Percentiles rank a stretch among this genome's conserved stretches.
Conservation (phyloP, 768 basidiomycete species). For the Russula abietina region DNA sequence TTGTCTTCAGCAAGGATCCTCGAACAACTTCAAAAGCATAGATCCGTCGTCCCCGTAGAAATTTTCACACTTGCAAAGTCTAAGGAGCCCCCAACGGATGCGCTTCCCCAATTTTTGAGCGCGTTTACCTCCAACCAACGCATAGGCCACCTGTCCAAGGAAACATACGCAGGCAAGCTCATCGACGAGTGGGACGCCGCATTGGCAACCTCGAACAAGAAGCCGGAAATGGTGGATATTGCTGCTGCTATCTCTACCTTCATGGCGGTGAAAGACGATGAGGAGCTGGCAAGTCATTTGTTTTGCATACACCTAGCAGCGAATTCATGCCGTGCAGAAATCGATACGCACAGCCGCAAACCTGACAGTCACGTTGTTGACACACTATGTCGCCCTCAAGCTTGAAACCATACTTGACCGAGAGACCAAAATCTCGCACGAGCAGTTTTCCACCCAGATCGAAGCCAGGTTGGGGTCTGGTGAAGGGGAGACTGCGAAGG, state of each 20-base stretch:
- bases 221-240: conserved; percentile 78
- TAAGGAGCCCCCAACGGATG: conserved; percentile 71
- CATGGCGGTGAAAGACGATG: conserved; percentile 85
- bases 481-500: conserved; percentile 68
- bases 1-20: conserved; percentile 69
- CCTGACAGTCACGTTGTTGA: conserved; percentile 79
- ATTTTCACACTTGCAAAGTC: conserved; percentile 73
- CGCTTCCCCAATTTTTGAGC: conserved; percentile 61
- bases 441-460: conserved; percentile 76
- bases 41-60: conserved; percentile 58
- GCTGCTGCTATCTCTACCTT: conserved; percentile 65
- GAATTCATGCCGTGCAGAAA: conserved; percentile 49
- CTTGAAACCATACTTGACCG: conserved; percentile 88
- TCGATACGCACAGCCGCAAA: conserved; percentile 63
- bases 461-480: conserved; percentile 85
- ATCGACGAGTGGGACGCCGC: conserved; percentile 79
- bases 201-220: conserved; percentile 46
- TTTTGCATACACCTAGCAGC: neutral
- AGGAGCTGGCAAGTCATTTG: conserved; percentile 66
- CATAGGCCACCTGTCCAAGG: conserved; percentile 76
- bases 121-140: conserved; percentile 55
- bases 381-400: conserved; percentile 80
- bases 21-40: conserved; percentile 61
- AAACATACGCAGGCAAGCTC: conserved; percentile 79
- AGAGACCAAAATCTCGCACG: conserved; percentile 86